Conservation (phyloP, 2,329 filamentous ascomycete genomes). For the Diaporthe ilicicola region DNA sequence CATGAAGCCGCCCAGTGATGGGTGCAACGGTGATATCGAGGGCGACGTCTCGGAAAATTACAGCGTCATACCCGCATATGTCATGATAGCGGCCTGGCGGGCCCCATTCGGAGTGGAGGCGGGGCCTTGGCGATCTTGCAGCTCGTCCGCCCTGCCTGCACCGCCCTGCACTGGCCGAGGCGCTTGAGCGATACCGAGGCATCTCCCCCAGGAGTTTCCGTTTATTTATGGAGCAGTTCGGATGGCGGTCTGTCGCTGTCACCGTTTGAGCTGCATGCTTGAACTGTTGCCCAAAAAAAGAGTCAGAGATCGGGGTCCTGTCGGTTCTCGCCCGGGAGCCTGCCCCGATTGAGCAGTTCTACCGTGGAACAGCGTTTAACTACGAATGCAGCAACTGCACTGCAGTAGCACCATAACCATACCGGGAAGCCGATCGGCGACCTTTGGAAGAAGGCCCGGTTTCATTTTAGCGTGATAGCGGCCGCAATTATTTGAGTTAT, state of each 20-base stretch:
- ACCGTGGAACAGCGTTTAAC: slow-evolving; percentile 11
- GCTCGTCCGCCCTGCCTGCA: slow-evolving; percentile 1
- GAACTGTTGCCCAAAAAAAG: not conserved
- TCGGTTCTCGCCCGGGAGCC: slow-evolving; percentile 3
- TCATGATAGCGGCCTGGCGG: not conserved
- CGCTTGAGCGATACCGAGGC: slow-evolving; percentile 11
- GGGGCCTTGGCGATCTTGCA: slow-evolving; percentile 17
- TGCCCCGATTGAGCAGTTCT: slow-evolving; percentile 16
- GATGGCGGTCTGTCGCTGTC: slow-evolving; percentile 18
- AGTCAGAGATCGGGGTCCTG: not conserved
- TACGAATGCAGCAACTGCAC: not conserved
- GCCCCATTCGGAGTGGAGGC: slow-evolving; percentile 9
- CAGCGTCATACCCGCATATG: slow-evolving; percentile 5
- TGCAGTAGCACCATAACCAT: slow-evolving; percentile 16
- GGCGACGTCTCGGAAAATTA: slow-evolving; percentile 13
- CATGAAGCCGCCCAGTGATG: slow-evolving; percentile 3
- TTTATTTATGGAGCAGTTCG: slow-evolving; percentile 21
- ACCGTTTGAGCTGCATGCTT: slow-evolving; percentile 10
- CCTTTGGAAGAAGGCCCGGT: not conserved
- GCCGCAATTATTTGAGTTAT: slow-evolving; percentile 19
- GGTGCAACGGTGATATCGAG: slow-evolving; percentile 9
- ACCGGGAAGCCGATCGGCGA: slow-evolving; percentile 7
- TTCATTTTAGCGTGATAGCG: not conserved
- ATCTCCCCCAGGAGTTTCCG: not conserved
- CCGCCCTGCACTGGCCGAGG: slow-evolving; percentile 1